Base-by-base conservation (phyloP, 768 basidiomycete genomes). In the Tremella fuciformis region DNA sequence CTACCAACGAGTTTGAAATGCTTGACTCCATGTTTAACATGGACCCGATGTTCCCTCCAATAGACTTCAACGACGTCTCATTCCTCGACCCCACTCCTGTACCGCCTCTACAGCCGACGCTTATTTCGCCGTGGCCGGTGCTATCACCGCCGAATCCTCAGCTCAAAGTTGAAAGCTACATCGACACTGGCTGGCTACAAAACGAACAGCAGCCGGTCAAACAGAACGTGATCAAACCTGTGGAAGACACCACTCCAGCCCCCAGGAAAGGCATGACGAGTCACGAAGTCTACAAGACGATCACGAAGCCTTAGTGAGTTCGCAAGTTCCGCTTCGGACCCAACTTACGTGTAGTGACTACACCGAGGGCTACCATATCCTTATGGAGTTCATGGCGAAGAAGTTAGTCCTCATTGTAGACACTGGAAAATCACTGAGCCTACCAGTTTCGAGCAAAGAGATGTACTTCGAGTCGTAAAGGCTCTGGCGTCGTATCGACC, bases 401-500 rank as follows among this genome's bases (percentile, higher is more conserved):
- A 68, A 79, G 78, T 79, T 34, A 53, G 91, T 89, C 39, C 16
- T 34, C 53, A 22, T 16, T 29, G 6, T 11, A 18, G 16, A 8
- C 8, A 38, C 11, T 8, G 2, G n/a, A 42, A 13, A 24, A 13
- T 26, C 13, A 26, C 48, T 26, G 24, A 15, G 16, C 24, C n/a
- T 8, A 18, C n/a, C 80, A 92, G 89, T 62, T 97, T 97, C 78
- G 91, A 94, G 77, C 97, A 94, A 80, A 89, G 89, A 76, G 92
- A 96, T 71, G 91, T 93, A 61, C 78, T 98, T 42, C 89, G 91
- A 57, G 87, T 98, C 66, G 92, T 97, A 44, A 87, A 92, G 53
- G 90, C 93, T 25, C 81, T 98, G 55, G 93, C 94, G 18, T 89
- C 94, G 38, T 93, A 91, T 76, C 84, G 94, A 56, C 94, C 94